Evolutionary conservation across 495 filamentous ascomycete genomes (phyloP).

Genomic region (Venustampulla echinocandica): DNA sequence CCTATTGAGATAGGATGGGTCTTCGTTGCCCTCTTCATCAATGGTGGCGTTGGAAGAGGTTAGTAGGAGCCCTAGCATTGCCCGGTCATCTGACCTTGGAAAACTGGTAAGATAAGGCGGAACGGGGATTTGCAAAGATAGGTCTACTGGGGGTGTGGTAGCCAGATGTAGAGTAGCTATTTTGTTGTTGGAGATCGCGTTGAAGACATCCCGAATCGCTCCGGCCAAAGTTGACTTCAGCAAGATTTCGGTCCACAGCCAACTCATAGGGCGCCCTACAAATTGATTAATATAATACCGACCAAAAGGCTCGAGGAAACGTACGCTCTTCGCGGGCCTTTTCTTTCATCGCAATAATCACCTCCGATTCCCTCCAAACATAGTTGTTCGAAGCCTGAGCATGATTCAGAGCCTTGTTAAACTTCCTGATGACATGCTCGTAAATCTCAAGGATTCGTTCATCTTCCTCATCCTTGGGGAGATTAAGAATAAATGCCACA

Average conservation of each 20-base stretch:
- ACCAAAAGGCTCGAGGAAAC: conserved; percentile 15
- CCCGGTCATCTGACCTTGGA: conserved; percentile 55
- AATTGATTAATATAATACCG: conserved; percentile 2
- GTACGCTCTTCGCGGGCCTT: conserved; percentile 68
- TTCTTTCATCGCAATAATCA: conserved; percentile 67
- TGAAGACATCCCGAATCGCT: conserved; percentile 72
- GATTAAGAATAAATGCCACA: conserved; percentile 82
- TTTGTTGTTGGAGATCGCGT: conserved; percentile 68
- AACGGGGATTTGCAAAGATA: conserved; percentile 81
- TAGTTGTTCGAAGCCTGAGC: conserved; percentile 82
- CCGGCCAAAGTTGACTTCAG: conserved; percentile 69
- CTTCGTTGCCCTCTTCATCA: conserved; percentile 53
- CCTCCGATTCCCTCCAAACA: conserved; percentile 77
- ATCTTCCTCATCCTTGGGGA: conserved; percentile 66
- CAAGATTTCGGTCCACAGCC: conserved; percentile 62
- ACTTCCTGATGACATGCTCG: conserved; percentile 78
- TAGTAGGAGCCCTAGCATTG: conserved; percentile 67
- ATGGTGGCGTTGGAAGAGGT: conserved; percentile 74
- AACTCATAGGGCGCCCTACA: conserved; percentile 44
- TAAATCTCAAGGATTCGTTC: conserved; percentile 71
- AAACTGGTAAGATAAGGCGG: conserved; percentile 66
- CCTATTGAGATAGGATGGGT: conserved; percentile 57
- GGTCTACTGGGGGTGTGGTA: conserved; percentile 40
- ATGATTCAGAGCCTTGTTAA: conserved; percentile 81
- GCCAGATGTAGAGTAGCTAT: conserved; percentile 56